Conservation (phyloP, 768 basidiomycete genomes). For the Serendipita indica region DNA sequence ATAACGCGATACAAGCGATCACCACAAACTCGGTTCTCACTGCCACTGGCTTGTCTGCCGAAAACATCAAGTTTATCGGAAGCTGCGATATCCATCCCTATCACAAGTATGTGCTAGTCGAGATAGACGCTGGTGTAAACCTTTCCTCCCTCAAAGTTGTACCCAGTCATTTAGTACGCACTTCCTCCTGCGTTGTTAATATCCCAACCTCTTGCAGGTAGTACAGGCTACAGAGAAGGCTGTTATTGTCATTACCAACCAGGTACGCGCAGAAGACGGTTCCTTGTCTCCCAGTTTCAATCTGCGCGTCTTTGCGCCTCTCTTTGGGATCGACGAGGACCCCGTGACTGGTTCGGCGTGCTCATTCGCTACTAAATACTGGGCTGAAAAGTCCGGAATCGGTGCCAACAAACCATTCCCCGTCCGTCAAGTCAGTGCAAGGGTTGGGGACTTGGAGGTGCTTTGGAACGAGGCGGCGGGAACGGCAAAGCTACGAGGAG, state of each 20-base stretch:
- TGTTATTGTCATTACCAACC: too few species aligned
- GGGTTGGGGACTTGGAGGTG: not conserved
- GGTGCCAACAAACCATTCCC: too few species aligned
- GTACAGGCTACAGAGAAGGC: too few species aligned
- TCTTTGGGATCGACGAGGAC: conserved; percentile 19
- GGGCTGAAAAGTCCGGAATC: conserved; percentile 11
- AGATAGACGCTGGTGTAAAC: conserved; percentile 17
- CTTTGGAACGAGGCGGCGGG: not conserved
- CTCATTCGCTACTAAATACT: conserved; percentile 20
- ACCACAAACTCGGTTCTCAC: too few species aligned
- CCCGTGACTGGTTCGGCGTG: conserved; percentile 24
- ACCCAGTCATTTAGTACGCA: conserved; percentile 15
- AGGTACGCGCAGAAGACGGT: too few species aligned
- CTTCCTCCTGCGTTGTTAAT: not conserved
- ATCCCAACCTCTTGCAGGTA: too few species aligned
- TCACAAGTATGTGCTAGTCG: conserved; percentile 16
- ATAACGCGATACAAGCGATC: too few species aligned
- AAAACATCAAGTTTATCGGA: conserved; percentile 15
- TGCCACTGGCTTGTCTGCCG: too few species aligned
- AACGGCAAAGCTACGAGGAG: not conserved
- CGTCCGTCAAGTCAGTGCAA: not conserved
- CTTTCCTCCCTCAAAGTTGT: conserved; percentile 14
- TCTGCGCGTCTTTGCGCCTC: conserved; percentile 21
- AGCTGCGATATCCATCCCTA: conserved; percentile 11
- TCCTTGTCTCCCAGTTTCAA: conserved; percentile 16